Evolutionary conservation across 352 stramenopile species (phyloP), one percentile per base, ranked within the genome.

Genomic region (Phytophthora sansomeana): DNA sequence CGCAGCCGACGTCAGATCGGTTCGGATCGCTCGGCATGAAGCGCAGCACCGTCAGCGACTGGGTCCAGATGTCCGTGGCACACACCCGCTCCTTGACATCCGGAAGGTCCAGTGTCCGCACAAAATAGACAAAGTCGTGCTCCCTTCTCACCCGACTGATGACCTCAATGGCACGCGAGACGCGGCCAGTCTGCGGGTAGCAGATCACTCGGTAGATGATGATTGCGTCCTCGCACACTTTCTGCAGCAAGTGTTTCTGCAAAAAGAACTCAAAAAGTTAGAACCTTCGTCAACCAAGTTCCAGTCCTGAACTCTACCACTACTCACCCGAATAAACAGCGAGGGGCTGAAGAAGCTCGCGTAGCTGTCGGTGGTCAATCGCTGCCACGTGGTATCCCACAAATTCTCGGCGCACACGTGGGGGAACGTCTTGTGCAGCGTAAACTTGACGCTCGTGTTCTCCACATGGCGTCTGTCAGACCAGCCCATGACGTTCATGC

Each of bases 161-260:
- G 35, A 86, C 63, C 55, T 86, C 78, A 49, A 86, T 69, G 13
- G 75, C 74, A 11, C 75, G 67, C 4, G 75, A 82, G 43, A 84
- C 63, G 42, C 75, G 65, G 11, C 58, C 67, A 11, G 67, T 82
- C 38, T 73, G 53, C 17, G 72, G 75, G 59, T 84, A 77, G 58
- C 66, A 86, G 43, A 84, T 84, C 43, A 68, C 72, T 19, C 78
- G 78, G 63, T 83, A 82, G 39, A 83, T 71, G 49, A 86, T 80
- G 46, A 84, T 75, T 5, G 78, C 78, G 49, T 86, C 75, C 39
- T 73, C 48, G 54, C 62, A 78, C 21, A 86, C 69, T 36, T 69
- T 71, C 63, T 84, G 78, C 35, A 86, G 58, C 32, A 84, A 58
- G 39, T 82, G 78, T 56, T 77, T 75, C 73, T 86, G 35, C 24